Conservation (phyloP, 2,329 filamentous ascomycete genomes). For the Tolypocladium sp. region DNA sequence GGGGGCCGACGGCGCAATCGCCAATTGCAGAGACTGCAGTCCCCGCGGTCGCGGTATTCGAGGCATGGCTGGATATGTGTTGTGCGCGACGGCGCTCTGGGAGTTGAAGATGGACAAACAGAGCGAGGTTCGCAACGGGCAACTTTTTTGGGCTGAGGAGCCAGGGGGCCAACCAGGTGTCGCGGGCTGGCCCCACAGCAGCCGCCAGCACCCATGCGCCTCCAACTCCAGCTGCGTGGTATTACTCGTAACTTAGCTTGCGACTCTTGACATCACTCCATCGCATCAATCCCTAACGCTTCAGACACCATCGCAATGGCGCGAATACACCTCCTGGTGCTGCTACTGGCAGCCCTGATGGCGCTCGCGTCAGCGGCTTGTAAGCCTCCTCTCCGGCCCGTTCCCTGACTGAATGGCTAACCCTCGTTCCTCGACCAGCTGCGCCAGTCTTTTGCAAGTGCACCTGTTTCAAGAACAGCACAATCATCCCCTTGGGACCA, state of each 20-base stretch:
- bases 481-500: constrained; percentile 53
- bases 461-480: constrained; percentile 61
- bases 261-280: not conserved
- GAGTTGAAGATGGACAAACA: not conserved
- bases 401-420: not conserved
- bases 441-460: constrained; percentile 61
- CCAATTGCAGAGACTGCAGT: constrained; percentile 19
- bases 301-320: constrained; percentile 22
- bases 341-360: constrained; percentile 26
- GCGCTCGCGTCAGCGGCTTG: constrained; percentile 30
- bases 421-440: constrained; percentile 25
- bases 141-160: constrained; percentile 8
- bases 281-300: not conserved
- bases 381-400: constrained; percentile 17
- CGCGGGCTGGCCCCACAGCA: constrained; percentile 11
- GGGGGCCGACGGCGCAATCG: constrained; percentile 10
- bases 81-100: not conserved
- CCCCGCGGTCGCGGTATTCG: constrained; percentile 30
- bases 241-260: not conserved
- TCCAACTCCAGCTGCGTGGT: not conserved
- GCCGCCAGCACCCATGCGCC: not conserved
- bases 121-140: not conserved
- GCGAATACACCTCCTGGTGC: constrained; percentile 24
- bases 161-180: constrained; percentile 13
- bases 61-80: constrained; percentile 23